Evolutionary conservation across 306 rosid genomes (phyloP), one percentile per base, ranked within the genome.

Genomic region (Acacia confusa): DNA sequence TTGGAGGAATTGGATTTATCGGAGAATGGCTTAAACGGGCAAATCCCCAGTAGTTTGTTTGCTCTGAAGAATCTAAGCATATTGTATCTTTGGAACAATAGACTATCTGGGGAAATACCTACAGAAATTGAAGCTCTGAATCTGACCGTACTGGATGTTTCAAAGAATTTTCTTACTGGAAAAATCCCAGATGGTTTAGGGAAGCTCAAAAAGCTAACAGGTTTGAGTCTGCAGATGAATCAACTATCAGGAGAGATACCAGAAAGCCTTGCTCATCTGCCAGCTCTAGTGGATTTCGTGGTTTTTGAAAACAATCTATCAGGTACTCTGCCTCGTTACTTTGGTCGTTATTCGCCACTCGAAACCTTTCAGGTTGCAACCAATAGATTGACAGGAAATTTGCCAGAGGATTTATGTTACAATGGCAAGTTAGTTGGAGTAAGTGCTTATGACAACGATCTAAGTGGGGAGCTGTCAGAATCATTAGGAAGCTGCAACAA

Each of bases 241-340:
- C 75, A 48, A 6, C 63, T 91, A 65, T 71, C 82, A n/a, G 91
- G 91, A 4, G 75, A 74, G 64, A 81, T 91, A 40, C 94, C 90
- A 1, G 76, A 79, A 11, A 68, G 79, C 52, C 82, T 91, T 11
- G 90, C 86, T 13, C 79, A 76, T 50, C 87, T 91, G 7, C 92
- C 88, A 7, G 24, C 63, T 9, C 73, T 91, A 14, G 7, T 12
- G 25, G 20, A 40, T 3, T 57, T 91, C 61, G 47, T 5, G 19
- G 7, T 88, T 70, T 88, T 69, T 48, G 11, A 5, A 58, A 87
- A 89, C 81, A 84, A 58, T 7, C 36, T 91, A 3, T 83, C 87
- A 6, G 92, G 92, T 3, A 47, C 20, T 11, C n/a, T 89, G 44
- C 84, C 94, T 52, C 82, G 85, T 0, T 87, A 87, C 24, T 77